Percentiles rank a stretch among this genome's conserved stretches.
phyloP scores from a whole-genome alignment of 2,329 filamentous ascomycete species.

The Sporothrix luriei region DNA sequence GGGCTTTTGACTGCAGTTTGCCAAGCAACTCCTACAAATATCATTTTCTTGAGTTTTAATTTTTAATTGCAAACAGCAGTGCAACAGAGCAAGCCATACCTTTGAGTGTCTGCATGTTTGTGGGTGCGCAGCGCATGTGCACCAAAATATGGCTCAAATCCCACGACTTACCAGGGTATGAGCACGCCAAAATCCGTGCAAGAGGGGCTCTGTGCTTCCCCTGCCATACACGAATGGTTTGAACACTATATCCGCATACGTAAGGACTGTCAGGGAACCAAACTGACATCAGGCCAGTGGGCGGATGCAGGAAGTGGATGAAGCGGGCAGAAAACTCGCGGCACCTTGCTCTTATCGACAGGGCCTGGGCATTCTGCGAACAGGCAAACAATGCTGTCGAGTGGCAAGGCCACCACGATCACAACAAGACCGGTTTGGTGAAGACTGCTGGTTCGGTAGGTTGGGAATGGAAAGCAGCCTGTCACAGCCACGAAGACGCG shows the following conservation, averaged over 20 bases:
- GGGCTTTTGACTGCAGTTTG: neutral
- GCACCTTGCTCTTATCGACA: neutral
- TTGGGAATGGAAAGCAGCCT: constrained; percentile 9
- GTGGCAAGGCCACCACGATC: neutral
- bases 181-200: neutral
- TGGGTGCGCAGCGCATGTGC: neutral
- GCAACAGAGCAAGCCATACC: neutral
- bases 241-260: neutral
- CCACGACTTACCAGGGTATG: neutral
- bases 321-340: no score
- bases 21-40: no score
- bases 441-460: neutral
- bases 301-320: neutral
- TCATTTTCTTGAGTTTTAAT: neutral
- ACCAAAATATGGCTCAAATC: neutral
- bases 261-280: no score
- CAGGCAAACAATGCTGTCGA: neutral
- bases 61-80: neutral
- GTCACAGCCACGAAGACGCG: neutral
- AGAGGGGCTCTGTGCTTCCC: neutral
- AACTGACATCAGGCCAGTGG: neutral
- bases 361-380: neutral
- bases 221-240: neutral
- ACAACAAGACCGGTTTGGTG: neutral
- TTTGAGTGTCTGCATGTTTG: neutral